Percentiles rank a stretch among this genome's conserved stretches.
phyloP scores from a whole-genome alignment of 1,284 basidiomycete genomes.

The Ustilago nuda region DNA sequence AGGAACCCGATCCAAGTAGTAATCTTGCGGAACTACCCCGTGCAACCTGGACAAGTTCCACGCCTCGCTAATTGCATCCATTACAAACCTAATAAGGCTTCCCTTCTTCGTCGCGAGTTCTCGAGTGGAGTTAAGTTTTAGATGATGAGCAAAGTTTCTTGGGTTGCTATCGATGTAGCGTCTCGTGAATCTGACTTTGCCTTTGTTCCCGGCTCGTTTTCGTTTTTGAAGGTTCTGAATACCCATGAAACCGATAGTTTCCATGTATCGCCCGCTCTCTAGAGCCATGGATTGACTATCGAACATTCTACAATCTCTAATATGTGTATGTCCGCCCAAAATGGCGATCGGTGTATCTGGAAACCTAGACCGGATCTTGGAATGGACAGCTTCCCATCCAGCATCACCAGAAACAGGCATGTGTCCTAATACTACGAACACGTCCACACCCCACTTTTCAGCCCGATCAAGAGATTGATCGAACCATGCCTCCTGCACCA shows the following conservation, averaged over 20 bases:
- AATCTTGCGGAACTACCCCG: conserved; percentile 65
- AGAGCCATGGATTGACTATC: conserved; percentile 62
- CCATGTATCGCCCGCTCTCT: conserved; percentile 65
- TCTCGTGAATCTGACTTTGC: conserved; percentile 68
- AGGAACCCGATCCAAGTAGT: conserved; percentile 63
- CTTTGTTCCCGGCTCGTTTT: conserved; percentile 42
- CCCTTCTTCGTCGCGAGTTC: conserved; percentile 62
- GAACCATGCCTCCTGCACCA: conserved; percentile 66
- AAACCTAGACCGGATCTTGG: conserved; percentile 60
- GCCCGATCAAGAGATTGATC: conserved; percentile 55
- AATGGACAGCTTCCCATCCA: conserved; percentile 59
- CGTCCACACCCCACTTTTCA: conserved; percentile 56
- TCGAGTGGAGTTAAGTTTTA: conserved; percentile 35
- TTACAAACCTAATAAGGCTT: conserved; percentile 54
- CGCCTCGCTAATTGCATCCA: conserved; percentile 59
- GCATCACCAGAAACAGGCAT: conserved; percentile 63
- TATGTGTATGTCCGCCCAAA: conserved; percentile 65
- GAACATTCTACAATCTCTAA: conserved; percentile 63
- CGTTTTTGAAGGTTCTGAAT: conserved; percentile 47
- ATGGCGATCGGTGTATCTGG: conserved; percentile 62
- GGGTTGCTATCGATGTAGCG: conserved; percentile 72
- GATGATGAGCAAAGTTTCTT: conserved; percentile 66
- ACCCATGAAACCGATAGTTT: conserved; percentile 54
- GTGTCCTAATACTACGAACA: conserved; percentile 65
- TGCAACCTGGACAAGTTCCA: conserved; percentile 64